Evolutionary conservation across 2,329 filamentous ascomycete genomes (phyloP).

Genomic region (Pyrenophora graminea): DNA sequence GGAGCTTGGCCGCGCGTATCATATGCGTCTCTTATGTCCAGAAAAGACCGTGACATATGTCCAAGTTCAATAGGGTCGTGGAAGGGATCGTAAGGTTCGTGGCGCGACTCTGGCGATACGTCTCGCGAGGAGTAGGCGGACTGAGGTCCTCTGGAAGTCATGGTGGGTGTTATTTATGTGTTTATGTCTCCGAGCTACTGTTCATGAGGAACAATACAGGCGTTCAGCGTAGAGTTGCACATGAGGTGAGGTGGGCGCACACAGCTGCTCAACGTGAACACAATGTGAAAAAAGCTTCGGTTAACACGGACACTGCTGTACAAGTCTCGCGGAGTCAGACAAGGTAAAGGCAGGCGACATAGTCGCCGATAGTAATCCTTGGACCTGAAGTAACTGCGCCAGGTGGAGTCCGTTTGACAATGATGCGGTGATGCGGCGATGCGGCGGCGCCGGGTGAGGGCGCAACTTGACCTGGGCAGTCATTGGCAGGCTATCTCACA

Average conservation of each 20-base stretch:
- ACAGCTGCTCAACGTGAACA: conserved; percentile 1
- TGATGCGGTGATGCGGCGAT: neutral
- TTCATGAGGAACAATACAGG: conserved; percentile 1
- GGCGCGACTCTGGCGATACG: conserved; percentile 29
- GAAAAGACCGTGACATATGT: conserved; percentile 17
- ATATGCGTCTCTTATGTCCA: conserved; percentile 12
- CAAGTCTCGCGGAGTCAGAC: neutral
- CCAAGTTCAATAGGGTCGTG: conserved; percentile 40
- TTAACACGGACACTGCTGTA: too few relatives aligned
- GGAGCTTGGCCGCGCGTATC: conserved; percentile 16
- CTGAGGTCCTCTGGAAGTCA: conserved; percentile 28
- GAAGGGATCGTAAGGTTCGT: conserved; percentile 34
- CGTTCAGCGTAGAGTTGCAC: conserved; percentile 3
- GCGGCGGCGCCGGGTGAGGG: neutral
- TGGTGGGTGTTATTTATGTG: conserved; percentile 11
- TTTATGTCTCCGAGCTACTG: neutral
- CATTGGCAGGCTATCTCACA: neutral
- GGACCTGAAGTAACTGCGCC: neutral
- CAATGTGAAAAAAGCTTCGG: neutral
- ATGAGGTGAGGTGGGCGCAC: conserved; percentile 2
- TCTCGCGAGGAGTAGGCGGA: conserved; percentile 30
- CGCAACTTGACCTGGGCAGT: neutral
- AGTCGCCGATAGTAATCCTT: neutral
- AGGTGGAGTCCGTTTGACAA: neutral
- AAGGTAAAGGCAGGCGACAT: neutral